Base-by-base conservation (phyloP, 305 asterid species). In the Ruellia speciosa region DNA sequence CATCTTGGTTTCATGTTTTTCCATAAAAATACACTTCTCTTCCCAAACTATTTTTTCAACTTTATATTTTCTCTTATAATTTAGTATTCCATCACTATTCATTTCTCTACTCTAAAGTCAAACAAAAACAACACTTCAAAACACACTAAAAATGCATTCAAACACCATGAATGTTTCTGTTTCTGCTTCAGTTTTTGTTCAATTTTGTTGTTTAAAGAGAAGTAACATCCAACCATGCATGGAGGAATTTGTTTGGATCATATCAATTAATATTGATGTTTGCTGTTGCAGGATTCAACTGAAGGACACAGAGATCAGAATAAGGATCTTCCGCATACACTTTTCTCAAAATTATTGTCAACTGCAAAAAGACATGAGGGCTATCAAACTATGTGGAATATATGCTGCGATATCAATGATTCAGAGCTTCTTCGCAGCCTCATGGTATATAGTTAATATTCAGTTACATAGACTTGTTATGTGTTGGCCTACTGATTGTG, bases 311-410 rank as follows among this genome's bases (percentile, higher is more conserved):
- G 73, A 72, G 81, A 71, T 67, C 81, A 77, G 72, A 67, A 74
- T 63, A 75, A 66, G 63, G 86, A 80, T 45, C 67, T 72, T 54
- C 69, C 81, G 64, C 68, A 76, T 72, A 66, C 71, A 57, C 80
- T 77, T 68, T 80, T 89, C 64, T 82, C 94, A 9, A 81, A 80
- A 59, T 72, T 90, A 68, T 70, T 90, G 68, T 70, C 84, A n/a
- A 71, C 87, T 59, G 88, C 96, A 52, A 90, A 81, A 81, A 73
- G 94, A 69, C 94, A 90, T 31, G 97, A 83, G 77, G 81, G 78
- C 49, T 90, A 90, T 69, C 90, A 76, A 66, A 83, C 94, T 49
- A 81, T 87, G 75, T 90, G 97, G 97, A 74, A 67, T 70, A 75
- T 90, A 74, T 84, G 94, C 82, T 63, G 76, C 49, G 89, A 83